phyloP scores from a whole-genome alignment of 2,329 filamentous ascomycete species.

The Ophiocordyceps australis region DNA sequence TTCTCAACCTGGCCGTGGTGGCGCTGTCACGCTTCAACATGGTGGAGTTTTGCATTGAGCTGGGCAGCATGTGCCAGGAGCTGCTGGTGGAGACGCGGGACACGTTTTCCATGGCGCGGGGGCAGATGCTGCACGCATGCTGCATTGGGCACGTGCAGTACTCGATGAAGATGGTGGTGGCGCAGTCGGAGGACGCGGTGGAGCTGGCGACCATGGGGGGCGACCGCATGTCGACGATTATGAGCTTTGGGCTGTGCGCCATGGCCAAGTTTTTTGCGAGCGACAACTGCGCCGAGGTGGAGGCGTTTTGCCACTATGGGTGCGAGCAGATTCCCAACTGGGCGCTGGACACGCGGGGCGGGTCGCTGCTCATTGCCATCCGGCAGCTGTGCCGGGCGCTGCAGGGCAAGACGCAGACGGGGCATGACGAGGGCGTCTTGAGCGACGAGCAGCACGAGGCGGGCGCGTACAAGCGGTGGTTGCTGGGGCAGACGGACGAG shows the following conservation, averaged over 20 bases:
- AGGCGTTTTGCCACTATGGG: slow-evolving; percentile 52
- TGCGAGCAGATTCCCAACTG: slow-evolving; percentile 58
- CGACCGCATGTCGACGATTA: slow-evolving; percentile 52
- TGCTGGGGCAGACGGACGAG: slow-evolving; percentile 30
- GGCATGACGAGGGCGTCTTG: slow-evolving; percentile 37
- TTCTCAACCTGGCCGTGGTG: slow-evolving; percentile 50
- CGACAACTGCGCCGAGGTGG: slow-evolving; percentile 50
- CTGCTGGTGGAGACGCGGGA: slow-evolving; percentile 46
- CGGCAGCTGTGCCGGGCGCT: slow-evolving; percentile 51
- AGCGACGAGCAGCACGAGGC: slow-evolving; percentile 49
- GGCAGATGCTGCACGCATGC: slow-evolving; percentile 48
- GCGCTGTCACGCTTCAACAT: slow-evolving; percentile 53
- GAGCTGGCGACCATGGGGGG: slow-evolving; percentile 49
- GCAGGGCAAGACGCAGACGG: slow-evolving; percentile 50
- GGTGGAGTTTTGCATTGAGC: slow-evolving; percentile 46
- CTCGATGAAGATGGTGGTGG: slow-evolving; percentile 38
- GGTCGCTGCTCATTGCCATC: slow-evolving; percentile 46
- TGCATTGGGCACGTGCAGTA: slow-evolving; percentile 54
- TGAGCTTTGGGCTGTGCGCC: slow-evolving; percentile 51
- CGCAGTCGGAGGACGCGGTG: slow-evolving; percentile 44
- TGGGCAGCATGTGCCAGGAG: slow-evolving; percentile 43
- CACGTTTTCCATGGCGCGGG: slow-evolving; percentile 46
- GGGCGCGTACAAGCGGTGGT: slow-evolving; percentile 39
- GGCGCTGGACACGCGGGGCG: slow-evolving; percentile 53
- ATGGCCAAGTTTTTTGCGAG: slow-evolving; percentile 52